Evolutionary conservation across 139 green algal species (phyloP), one percentile per base, ranked within the genome.

Genomic region (Volvox reticuliferus): DNA sequence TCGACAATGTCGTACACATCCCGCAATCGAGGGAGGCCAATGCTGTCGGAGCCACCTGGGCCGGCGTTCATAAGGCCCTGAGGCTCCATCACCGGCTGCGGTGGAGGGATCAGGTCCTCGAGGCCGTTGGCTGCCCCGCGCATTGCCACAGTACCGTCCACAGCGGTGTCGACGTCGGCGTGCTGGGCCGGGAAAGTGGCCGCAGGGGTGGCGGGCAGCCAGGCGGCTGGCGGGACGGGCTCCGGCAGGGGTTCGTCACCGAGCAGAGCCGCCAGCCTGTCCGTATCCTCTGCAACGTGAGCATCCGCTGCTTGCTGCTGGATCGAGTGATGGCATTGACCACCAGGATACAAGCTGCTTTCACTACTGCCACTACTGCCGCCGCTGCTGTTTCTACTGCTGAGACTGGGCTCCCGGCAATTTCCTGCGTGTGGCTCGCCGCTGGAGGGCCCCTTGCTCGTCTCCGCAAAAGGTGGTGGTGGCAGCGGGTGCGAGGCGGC

Each of bases 1-100:
- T 61, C 76, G 37, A 44, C 78, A 26, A 36, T 82, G 78, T 84
- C 37, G 78, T 84, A 30, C 36, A 84, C 78, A 24, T 33, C 33
- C 6, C 32, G 78, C 78, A 84, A 32, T 16, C 78, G 78, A 1
- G 78, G 78, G 35, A 84, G 20, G 44, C 78, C 26, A 22, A 24
- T 82, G 76, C 17, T 82, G 24, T 55, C 44, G 33, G 65, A 24
- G 65, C 65, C 65, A 19, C 19, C 62, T 17, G 62, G 17, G 62
- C 17, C 62, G 62, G 62, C 19, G 65, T 12, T 73, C 2, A 73
- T 55, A 55, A 55, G 44, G 44, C 44, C 44, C 44, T 55, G 44
- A 55, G 5, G 44, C 44, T 55, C 44, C 44, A 55, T 9, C 9
- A 55, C 44, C 44, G 44, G 9, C 44, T 55, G 44, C 44, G 44